These are phyloP conservation scores for Eucalyptus coolabah DNA, from an alignment of 345 rosid genomes.

Conservation along the genomic window DNA sequence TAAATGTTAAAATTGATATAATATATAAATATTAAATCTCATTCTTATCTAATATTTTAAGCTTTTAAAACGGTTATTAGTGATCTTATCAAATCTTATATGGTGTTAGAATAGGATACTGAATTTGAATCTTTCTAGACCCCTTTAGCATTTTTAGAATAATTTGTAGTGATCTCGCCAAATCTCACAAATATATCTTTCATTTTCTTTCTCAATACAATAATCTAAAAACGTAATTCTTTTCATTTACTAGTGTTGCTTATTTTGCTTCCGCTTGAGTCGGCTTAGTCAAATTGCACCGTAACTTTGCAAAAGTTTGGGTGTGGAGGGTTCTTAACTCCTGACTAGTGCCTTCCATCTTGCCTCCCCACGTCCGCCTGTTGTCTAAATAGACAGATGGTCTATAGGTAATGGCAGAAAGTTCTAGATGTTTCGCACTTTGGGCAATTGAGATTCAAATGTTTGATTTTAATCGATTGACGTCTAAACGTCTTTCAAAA, in stretches of 20 bases:
- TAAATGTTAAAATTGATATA: neutral
- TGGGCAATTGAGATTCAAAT: neutral
- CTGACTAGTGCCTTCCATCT: too few relatives aligned
- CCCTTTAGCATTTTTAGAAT: too few relatives aligned
- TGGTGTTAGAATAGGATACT: accelerated
- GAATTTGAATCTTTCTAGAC: too few relatives aligned
- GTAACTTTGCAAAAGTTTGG: neutral
- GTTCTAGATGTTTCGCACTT: neutral
- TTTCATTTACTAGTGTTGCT: neutral
- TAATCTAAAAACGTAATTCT: neutral
- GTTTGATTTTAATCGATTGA: neutral
- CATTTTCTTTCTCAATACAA: neutral
- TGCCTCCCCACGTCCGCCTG: neutral
- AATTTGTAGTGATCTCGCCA: too few relatives aligned
- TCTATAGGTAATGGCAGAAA: neutral
- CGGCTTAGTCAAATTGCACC: neutral
- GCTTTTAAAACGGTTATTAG: too few relatives aligned
- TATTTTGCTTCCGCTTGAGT: neutral
- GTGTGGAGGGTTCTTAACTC: neutral
- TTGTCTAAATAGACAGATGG: neutral
- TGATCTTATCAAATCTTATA: too few relatives aligned
- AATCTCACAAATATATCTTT: neutral
- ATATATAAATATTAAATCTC: neutral
- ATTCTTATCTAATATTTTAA: too few relatives aligned
- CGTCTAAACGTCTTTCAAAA: neutral